Conservation (phyloP, 352 stramenopile genomes). For the Phytopythium sindhum region DNA sequence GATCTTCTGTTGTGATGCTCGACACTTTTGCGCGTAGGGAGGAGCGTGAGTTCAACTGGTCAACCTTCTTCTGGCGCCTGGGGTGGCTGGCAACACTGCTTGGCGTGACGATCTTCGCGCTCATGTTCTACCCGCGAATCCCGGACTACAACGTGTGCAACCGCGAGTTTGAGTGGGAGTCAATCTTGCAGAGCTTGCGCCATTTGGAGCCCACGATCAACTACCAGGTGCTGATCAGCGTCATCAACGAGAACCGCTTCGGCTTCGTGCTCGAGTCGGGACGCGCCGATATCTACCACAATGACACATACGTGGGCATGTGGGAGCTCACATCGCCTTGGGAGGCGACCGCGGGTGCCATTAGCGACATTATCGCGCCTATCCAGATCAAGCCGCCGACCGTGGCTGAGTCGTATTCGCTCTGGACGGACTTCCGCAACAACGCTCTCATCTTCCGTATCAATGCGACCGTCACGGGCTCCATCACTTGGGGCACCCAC, state of each 20-base stretch:
- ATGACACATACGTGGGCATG: slow-evolving; percentile 56
- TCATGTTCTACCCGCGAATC: slow-evolving; percentile 88
- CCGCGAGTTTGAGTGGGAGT: slow-evolving; percentile 86
- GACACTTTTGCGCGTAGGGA: slow-evolving; percentile 15
- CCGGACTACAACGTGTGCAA: slow-evolving; percentile 90
- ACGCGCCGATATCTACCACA: slow-evolving; percentile 80
- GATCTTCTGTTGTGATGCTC: slow-evolving; percentile 1
- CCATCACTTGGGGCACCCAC: slow-evolving; percentile 76
- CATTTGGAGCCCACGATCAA: slow-evolving; percentile 77
- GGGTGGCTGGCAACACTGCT: slow-evolving; percentile 52
- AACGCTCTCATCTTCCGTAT: slow-evolving; percentile 80
- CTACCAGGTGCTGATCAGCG: slow-evolving; percentile 83
- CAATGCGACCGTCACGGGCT: slow-evolving; percentile 75
- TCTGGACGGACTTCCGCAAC: slow-evolving; percentile 70
- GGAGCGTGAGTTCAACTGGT: slow-evolving; percentile 42
- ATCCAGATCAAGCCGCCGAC: slow-evolving; percentile 59
- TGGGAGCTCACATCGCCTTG: slow-evolving; percentile 70
- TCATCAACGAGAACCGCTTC: slow-evolving; percentile 89
- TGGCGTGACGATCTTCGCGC: slow-evolving; percentile 57
- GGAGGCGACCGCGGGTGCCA: slow-evolving; percentile 63
- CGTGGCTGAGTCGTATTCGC: slow-evolving; percentile 47
- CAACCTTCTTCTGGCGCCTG: slow-evolving; percentile 47
- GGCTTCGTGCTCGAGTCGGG: slow-evolving; percentile 78
- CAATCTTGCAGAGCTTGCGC: slow-evolving; percentile 73
- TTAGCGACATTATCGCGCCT: slow-evolving; percentile 72